Evolutionary conservation across 495 filamentous ascomycete genomes (phyloP).

Genomic region (Lophiostoma macrostomum): DNA sequence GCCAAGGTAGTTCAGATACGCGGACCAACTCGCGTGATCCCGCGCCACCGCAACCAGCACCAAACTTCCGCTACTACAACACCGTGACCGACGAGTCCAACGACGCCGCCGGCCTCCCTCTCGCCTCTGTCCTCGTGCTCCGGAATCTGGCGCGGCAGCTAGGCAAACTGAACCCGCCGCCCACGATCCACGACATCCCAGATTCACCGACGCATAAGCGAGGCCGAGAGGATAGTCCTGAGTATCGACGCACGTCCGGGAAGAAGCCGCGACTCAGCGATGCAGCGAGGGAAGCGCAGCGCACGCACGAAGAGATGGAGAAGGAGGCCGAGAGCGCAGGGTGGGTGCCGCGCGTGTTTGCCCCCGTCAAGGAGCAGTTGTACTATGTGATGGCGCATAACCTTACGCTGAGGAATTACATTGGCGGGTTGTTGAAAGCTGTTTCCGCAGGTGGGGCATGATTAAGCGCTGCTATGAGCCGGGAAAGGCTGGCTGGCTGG

Average conservation of each 20-base stretch:
- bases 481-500: too few species aligned
- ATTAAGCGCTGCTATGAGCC: too few species aligned
- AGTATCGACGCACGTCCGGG: constrained; percentile 14
- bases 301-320: constrained; percentile 37
- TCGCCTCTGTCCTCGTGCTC: constrained; percentile 79
- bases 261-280: constrained; percentile 48
- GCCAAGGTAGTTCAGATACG: constrained; percentile 35
- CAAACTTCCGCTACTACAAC: constrained; percentile 53
- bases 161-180: constrained; percentile 28
- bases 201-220: constrained; percentile 22
- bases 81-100: constrained; percentile 77
- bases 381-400: constrained; percentile 50
- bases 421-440: constrained; percentile 45
- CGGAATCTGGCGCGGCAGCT: constrained; percentile 70
- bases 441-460: constrained; percentile 39
- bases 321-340: constrained; percentile 45
- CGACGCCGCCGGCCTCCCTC: constrained; percentile 78
- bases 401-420: constrained; percentile 45
- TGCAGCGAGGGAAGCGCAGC: constrained; percentile 51
- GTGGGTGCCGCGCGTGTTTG: constrained; percentile 49
- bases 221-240: constrained; percentile 10
- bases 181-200: constrained; percentile 3
- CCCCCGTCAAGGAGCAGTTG: constrained; percentile 44
- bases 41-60: constrained; percentile 44
- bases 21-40: constrained; percentile 30